Percentiles rank a stretch among this genome's conserved stretches.
Evolutionary conservation across 768 basidiomycete genomes (phyloP).

Genomic region (Termitomyces sp.): DNA sequence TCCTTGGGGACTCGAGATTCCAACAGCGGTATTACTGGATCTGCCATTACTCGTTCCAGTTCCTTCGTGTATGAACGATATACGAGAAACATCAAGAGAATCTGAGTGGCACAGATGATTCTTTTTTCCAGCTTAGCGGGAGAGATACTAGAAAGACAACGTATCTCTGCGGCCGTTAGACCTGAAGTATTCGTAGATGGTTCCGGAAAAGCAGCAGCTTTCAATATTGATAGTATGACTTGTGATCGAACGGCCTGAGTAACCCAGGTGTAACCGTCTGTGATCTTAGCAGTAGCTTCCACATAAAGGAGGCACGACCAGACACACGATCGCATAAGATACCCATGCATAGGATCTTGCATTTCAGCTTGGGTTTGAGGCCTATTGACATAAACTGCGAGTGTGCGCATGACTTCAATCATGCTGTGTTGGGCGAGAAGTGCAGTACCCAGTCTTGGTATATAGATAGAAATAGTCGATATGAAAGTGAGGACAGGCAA

Average conservation of each 20-base stretch:
- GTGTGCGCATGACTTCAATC: constrained; percentile 5
- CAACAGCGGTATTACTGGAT: not conserved
- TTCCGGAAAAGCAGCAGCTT: not conserved
- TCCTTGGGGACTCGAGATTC: not conserved
- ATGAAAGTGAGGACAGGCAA: constrained; percentile 1
- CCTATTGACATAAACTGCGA: not conserved
- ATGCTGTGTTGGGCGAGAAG: constrained; percentile 6
- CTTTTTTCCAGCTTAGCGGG: not conserved
- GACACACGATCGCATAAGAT: not conserved
- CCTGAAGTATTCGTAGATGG: not conserved
- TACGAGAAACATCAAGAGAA: not conserved
- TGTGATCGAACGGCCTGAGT: constrained; percentile 5
- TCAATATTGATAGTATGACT: constrained; percentile 1
- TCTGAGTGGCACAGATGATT: not conserved
- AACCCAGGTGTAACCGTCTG: constrained; percentile 6
- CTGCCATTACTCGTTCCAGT: not conserved
- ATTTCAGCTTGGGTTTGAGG: not conserved
- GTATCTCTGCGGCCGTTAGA: not conserved
- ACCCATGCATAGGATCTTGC: not conserved
- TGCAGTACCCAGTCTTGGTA: not conserved
- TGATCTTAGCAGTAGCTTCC: not conserved
- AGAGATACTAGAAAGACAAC: not conserved
- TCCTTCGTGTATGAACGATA: constrained; percentile 4
- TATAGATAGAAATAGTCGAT: not conserved
- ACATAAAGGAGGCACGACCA: constrained; percentile 1